Base-by-base conservation (phyloP, 2,329 filamentous ascomycete species). In the Colletotrichum limetticola region DNA sequence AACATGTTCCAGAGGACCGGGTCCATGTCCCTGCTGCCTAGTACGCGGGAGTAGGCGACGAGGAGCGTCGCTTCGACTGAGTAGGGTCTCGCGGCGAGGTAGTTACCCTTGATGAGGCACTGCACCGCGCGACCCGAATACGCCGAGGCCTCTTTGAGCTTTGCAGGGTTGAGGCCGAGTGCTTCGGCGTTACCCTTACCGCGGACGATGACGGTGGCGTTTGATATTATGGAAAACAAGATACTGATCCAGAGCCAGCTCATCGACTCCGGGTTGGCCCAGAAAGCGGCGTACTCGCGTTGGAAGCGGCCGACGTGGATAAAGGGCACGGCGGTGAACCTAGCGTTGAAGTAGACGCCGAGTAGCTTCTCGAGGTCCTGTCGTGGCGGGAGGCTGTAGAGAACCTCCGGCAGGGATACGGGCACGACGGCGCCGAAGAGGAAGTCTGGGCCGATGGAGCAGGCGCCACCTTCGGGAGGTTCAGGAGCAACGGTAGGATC, bases 191-290 rank as follows among this genome's bases (percentile, higher is more conserved):
- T 74, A 30, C 78, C 79, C 71, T 83, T 80, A 62, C 76, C 71
- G 52, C 79, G 77, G 28, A 79, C 78, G 26, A 86, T 80, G 19
- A 82, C 79, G 37, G 82, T 78, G 1, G 85, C 85, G 4, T 82
- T 81, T 72, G 81, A 82, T 52, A 89, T 75, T 59, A 88, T 82
- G 6, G 86, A 87, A 71, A 86, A 86, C 60, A 89, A 79, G 52
- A 87, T 85, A 75, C 86, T 88, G 57, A 87, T 79, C 87, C 87
- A 89, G 30, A 88, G 79, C 14, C 87, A 78, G 72, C 82, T 84
- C 3, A 83, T 79, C 0, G 79, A 78, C 4, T 78, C 75, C 1
- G 86, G 83, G 4, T 81, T 76, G 30, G 76, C 75, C 86, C 87
- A 88, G 74, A 89, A 87, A 5, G 80, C 80, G 53, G 85, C 83